Base-by-base conservation (phyloP, 2,329 filamentous ascomycete species). In the Arachnomyces sp. region DNA sequence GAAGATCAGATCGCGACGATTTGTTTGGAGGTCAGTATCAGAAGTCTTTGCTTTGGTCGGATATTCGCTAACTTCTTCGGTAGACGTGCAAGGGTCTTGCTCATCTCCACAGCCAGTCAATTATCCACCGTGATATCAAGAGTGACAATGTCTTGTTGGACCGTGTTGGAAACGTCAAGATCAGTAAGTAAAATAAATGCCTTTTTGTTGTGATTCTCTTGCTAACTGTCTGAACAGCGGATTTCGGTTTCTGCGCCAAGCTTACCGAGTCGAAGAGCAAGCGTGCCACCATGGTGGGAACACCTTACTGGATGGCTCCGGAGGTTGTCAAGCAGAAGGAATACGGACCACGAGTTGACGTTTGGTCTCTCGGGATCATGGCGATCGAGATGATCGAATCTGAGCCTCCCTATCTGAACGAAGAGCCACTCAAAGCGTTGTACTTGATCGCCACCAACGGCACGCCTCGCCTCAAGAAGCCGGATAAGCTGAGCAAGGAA, bases 321-420 rank as follows among this genome's bases (percentile, higher is more conserved):
- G 92, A 98, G 65, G 92, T 98, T 33, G 92, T 98, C 60, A 96
- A 96, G 71, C 92, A 96, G 64, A 96, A 96, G 71, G 90, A 95
- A 65, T 98, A 98, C 57, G 92, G 90, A 30, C 84, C 85, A 58
- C 96, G 96, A 73, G 92, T 96, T 47, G 92, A 98, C 59, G 94
- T 96, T 59, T 98, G 92, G 92, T 95, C 89, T 20, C 72, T 98
- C 46, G 92, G 92, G 57, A 98, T 98, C 67, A 98, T 96, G 92
- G 90, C 92, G 16, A 96, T 98, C 57, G 92, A 98, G 67, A 95
- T 98, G 92, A 96, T 96, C 57, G 92, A 98, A 63, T 94, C 87
- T 13, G 92, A 98, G 64, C 92, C 92, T 4, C 92, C 92, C 0
- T 98, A 98, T 63, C 77, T 96, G 29, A 96, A 96, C 66, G 92